These are phyloP conservation scores for Avena atlantica DNA, from an alignment of 176 grass and related monocot species.

Conservation along the genomic window DNA sequence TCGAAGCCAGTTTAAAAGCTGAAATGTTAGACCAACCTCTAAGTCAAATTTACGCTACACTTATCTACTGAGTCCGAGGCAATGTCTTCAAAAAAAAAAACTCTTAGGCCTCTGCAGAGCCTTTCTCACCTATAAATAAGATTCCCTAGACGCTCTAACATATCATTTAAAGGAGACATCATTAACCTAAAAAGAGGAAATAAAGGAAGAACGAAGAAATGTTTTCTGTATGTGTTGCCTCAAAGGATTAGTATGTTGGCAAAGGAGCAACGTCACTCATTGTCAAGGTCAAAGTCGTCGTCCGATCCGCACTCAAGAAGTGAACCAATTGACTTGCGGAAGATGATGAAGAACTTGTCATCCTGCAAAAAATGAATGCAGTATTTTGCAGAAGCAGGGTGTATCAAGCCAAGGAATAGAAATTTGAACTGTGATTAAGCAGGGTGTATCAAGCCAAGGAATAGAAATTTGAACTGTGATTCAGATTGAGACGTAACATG, in stretches of 20 bases:
- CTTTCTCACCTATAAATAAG: background rate
- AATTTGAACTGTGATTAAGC: background rate
- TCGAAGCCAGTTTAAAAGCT: too few species aligned
- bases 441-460: background rate
- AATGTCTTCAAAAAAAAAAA: background rate
- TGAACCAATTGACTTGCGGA: slow-evolving; percentile 80
- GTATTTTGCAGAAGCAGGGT: background rate
- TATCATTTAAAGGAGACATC: background rate
- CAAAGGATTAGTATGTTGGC: background rate
- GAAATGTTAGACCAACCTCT: too few species aligned
- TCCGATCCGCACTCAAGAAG: slow-evolving; percentile 74
- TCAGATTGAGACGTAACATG: background rate
- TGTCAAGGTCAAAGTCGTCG: slow-evolving; percentile 78
- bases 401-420: background rate
- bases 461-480: background rate
- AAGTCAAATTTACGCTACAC: background rate
- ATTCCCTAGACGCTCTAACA: background rate
- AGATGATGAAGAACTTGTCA: slow-evolving; percentile 67
- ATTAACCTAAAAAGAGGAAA: background rate
- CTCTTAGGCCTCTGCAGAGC: background rate
- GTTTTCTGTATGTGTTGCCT: background rate
- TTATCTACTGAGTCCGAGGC: background rate
- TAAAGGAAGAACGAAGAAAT: background rate
- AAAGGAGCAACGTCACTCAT: slow-evolving; percentile 26
- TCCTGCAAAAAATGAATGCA: slow-evolving; percentile 52